These are phyloP conservation scores for Diplodia corticola DNA, from an alignment of 2,329 filamentous ascomycete species.

Conservation along the genomic window DNA sequence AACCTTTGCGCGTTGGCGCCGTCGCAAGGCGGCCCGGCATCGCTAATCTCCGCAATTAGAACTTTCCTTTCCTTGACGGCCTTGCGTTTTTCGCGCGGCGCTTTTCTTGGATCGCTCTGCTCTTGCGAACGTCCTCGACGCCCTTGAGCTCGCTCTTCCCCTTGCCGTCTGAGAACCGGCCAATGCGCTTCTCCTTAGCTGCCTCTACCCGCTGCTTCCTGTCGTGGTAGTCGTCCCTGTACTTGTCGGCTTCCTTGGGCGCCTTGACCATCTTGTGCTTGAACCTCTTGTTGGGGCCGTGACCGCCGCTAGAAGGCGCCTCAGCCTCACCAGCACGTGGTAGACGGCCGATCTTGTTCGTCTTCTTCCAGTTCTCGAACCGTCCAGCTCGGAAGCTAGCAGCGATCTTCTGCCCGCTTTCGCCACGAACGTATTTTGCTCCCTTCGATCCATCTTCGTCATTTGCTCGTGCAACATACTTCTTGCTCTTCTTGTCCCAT, in stretches of 20 bases:
- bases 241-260: conserved; percentile 92
- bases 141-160: conserved; percentile 76
- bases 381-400: conserved; percentile 90
- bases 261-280: conserved; percentile 85
- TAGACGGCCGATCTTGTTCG: conserved; percentile 75
- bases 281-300: conserved; percentile 57
- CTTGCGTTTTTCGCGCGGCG: conserved; percentile 85
- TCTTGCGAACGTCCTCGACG: conserved; percentile 81
- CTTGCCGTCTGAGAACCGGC: conserved; percentile 71
- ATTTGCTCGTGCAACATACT: conserved; percentile 89
- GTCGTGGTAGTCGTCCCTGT: conserved; percentile 83
- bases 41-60: conserved; percentile 29
- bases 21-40: background rate
- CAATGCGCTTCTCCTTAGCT: conserved; percentile 80
- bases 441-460: conserved; percentile 87
- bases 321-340: conserved; percentile 84
- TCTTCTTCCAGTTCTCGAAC: conserved; percentile 89
- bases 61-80: conserved; percentile 63
- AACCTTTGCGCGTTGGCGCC: background rate
- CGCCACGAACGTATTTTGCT: conserved; percentile 75
- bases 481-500: conserved; percentile 96
- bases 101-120: conserved; percentile 73
- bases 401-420: conserved; percentile 94
- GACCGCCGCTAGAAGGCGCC: conserved; percentile 43
- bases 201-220: conserved; percentile 88